phyloP scores from a whole-genome alignment of 768 basidiomycete genomes.

The Auricularia cornea region DNA sequence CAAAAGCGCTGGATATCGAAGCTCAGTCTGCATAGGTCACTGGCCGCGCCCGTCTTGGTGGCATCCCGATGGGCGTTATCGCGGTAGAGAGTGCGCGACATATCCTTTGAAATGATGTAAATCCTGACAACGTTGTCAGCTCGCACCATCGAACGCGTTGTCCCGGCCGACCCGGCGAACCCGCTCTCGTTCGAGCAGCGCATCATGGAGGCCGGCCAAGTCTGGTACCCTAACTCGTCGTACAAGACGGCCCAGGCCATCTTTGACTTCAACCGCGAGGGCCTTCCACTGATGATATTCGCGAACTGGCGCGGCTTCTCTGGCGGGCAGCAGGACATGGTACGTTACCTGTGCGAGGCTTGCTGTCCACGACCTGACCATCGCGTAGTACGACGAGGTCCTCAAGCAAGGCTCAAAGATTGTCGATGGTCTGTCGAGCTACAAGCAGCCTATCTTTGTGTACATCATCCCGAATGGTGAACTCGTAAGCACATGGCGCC shows the following conservation, averaged over 20 bases:
- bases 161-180: conserved; percentile 97
- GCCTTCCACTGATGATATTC: conserved; percentile 93
- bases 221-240: conserved; percentile 99
- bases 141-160: conserved; percentile 90
- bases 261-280: conserved; percentile 97
- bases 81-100: conserved; percentile 82
- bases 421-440: conserved; percentile 93
- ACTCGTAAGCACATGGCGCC: conserved; percentile 30
- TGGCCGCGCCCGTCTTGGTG: conserved; percentile 91
- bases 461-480: conserved; percentile 99
- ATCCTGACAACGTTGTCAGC: conserved; percentile 32
- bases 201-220: conserved; percentile 99
- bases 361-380: neutral
- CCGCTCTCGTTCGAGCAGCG: conserved; percentile 92
- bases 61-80: conserved; percentile 96
- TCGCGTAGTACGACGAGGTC: conserved; percentile 68
- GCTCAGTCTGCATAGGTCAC: conserved; percentile 38
- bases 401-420: conserved; percentile 97
- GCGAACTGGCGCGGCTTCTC: conserved; percentile 99
- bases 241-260: conserved; percentile 99
- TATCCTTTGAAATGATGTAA: too few relatives aligned
- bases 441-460: conserved; percentile 96
- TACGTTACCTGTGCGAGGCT: conserved; percentile 18
- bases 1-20: neutral
- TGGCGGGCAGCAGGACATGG: conserved; percentile 97